A percentile compares a stretch with the other conserved stretches of the same genome.
These are phyloP conservation scores for Saturnispora ahearnii DNA, from an alignment of 805 yeast species.

Conservation along the genomic window DNA sequence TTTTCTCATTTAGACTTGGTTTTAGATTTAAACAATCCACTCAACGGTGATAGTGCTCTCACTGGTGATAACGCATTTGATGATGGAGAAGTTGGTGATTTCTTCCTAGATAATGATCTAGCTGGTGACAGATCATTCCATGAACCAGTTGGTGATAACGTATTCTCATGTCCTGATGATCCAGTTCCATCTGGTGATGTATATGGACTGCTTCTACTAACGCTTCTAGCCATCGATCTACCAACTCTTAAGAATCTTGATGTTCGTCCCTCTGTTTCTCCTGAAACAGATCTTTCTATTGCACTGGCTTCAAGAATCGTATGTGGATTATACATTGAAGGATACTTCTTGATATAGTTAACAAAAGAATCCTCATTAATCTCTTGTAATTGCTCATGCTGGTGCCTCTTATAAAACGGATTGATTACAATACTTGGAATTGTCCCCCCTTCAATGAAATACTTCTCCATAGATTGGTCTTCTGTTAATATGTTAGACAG, in stretches of 20 bases:
- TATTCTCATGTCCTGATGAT: not conserved
- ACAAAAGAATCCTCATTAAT: slow-evolving; percentile 5
- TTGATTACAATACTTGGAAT: slow-evolving; percentile 40
- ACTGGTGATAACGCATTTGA: slow-evolving; percentile 18
- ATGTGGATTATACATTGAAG: slow-evolving; percentile 13
- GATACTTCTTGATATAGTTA: slow-evolving; percentile 11
- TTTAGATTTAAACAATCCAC: slow-evolving; percentile 16
- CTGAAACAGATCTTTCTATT: slow-evolving; percentile 10
- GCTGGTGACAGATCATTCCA: slow-evolving; percentile 10
- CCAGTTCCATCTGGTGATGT: not conserved
- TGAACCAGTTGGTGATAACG: not conserved
- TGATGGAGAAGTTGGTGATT: slow-evolving; percentile 16
- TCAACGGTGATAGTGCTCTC: slow-evolving; percentile 26
- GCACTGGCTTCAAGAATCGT: slow-evolving; percentile 1
- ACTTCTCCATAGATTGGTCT: slow-evolving; percentile 39
- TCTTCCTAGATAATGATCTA: slow-evolving; percentile 16
- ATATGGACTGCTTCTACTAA: slow-evolving; percentile 1
- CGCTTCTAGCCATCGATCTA: slow-evolving; percentile 11
- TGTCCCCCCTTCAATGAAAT: slow-evolving; percentile 37
- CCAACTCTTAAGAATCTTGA: slow-evolving; percentile 21
- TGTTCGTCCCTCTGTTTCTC: slow-evolving; percentile 8
- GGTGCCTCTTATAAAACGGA: slow-evolving; percentile 23
- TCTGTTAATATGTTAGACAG: slow-evolving; percentile 28
- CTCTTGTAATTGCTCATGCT: not conserved
- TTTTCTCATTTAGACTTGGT: not conserved